Evolutionary conservation across 805 yeast species (phyloP).

Genomic region (Spathaspora hagerdaliae): DNA sequence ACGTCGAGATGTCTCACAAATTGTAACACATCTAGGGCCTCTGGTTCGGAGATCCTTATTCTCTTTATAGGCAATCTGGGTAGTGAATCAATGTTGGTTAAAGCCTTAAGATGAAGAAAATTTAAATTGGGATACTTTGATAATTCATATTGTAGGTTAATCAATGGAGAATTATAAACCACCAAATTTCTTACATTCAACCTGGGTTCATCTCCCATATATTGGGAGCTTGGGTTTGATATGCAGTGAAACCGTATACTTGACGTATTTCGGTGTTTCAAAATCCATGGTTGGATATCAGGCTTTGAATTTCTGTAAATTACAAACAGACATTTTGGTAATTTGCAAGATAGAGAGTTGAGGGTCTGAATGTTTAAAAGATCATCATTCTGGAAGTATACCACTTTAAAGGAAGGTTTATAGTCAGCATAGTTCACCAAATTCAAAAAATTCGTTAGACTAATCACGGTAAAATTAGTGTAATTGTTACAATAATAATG

Average conservation of each 20-base stretch:
- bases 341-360: not conserved
- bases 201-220: not conserved
- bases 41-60: too few species aligned
- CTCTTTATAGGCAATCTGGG: too few species aligned
- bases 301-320: not conserved
- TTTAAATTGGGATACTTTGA: not conserved
- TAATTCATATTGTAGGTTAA: not conserved
- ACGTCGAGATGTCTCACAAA: too few species aligned
- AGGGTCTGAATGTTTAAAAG: not conserved
- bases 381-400: not conserved
- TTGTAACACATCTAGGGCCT: too few species aligned
- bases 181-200: not conserved
- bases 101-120: not conserved
- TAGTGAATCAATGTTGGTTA: too few species aligned
- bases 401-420: too few species aligned
- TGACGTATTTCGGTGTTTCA: not conserved
- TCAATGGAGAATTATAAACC: too few species aligned
- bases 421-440: not conserved
- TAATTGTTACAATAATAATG: too few species aligned
- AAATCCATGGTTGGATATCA: not conserved
- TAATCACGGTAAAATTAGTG: not conserved
- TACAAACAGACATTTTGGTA: not conserved
- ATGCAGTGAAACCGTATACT: not conserved
- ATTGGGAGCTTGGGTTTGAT: not conserved
- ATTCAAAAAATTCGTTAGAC: not conserved